Conservation (phyloP, 2,329 filamentous ascomycete species). For the Davidsoniella neocaledoniae region DNA sequence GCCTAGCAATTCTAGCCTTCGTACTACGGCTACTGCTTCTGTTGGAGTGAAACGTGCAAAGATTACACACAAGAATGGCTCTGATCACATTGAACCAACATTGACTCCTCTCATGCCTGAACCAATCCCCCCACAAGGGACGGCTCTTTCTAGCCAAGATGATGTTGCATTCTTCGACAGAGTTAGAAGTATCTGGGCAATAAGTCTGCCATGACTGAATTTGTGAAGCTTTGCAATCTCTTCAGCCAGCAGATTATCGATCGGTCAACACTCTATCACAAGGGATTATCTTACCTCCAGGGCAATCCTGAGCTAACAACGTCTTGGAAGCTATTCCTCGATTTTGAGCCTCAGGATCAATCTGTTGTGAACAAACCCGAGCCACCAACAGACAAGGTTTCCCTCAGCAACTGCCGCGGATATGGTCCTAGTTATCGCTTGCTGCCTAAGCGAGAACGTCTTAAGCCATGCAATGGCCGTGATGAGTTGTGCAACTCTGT, state of each 20-base stretch:
- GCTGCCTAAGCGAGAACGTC: constrained; percentile 74
- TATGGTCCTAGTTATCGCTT: constrained; percentile 89
- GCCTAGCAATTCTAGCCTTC: constrained; percentile 6
- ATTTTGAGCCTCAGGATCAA: constrained; percentile 59
- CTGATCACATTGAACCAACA: constrained; percentile 61
- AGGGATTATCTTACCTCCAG: constrained; percentile 73
- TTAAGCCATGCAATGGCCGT: constrained; percentile 82
- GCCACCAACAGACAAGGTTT: constrained; percentile 65
- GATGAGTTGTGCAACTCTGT: constrained; percentile 90
- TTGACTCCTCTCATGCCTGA: constrained; percentile 77
- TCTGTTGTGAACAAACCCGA: constrained; percentile 63
- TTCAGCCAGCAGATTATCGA: constrained; percentile 90
- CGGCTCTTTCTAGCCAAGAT: constrained; percentile 59
- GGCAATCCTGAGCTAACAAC: constrained; percentile 75
- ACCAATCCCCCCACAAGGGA: constrained; percentile 61
- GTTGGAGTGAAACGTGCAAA: constrained; percentile 46
- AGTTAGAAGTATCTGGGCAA: constrained; percentile 89
- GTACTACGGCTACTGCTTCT: constrained; percentile 7
- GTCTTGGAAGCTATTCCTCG: constrained; percentile 75
- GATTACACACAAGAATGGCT: constrained; percentile 49
- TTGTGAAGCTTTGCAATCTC: constrained; percentile 90
- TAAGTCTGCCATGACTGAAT: constrained; percentile 83
- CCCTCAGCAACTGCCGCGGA: constrained; percentile 87
- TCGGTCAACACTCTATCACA: constrained; percentile 62
- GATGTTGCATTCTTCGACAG: constrained; percentile 91